Evolutionary conservation across 805 yeast species (phyloP), one percentile per base, ranked within the genome.

Genomic region (Brettanomyces bruxellensis): DNA sequence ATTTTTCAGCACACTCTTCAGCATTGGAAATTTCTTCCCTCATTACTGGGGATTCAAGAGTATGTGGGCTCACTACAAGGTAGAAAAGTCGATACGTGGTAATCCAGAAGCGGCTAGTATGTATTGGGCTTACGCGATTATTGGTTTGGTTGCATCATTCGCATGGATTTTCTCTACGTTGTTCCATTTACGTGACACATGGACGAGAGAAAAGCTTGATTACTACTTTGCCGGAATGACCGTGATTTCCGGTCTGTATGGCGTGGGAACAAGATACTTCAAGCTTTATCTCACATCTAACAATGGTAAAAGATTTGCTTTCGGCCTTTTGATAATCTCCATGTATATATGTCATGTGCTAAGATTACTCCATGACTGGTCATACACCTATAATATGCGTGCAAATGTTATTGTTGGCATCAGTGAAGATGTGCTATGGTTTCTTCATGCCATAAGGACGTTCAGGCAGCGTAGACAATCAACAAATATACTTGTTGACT

Each of bases 161-260:
- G 96, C 98, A 1, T 93, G 99, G 99, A 50, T 78, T 3, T 86
- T 83, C 67, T 84, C 95, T 28, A 71, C 95, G 0, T 71, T 91
- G 6, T 91, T 91, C 69, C 99, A 91, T 64, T 69, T 81, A n/a
- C 74, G 97, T 51, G 99, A 91, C 61, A 72, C 83, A 24, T 60
- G 78, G 45, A 47, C 82, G 25, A 86, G 99, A 3, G 99, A 91
- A 60, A 76, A 84, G 47, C 61, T 89, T 35, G 99, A 91, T 65
- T 91, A 91, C 65, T 91, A 84, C 61, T 84, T 89, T 58, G 99
- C 99, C 0, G 96, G 95, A 1, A 78, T 83, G 48, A 86, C 95
- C 0, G 95, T 91, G 2, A 65, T 89, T 38, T 70, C 79, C 23
- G 96, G 95, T 1, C 79, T 89, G 53, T 86, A 83, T 61, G 80